Percentiles rank a stretch among this genome's conserved stretches.
phyloP scores from a whole-genome alignment of 2,329 filamentous ascomycete genomes.

The Botrytis porri region DNA sequence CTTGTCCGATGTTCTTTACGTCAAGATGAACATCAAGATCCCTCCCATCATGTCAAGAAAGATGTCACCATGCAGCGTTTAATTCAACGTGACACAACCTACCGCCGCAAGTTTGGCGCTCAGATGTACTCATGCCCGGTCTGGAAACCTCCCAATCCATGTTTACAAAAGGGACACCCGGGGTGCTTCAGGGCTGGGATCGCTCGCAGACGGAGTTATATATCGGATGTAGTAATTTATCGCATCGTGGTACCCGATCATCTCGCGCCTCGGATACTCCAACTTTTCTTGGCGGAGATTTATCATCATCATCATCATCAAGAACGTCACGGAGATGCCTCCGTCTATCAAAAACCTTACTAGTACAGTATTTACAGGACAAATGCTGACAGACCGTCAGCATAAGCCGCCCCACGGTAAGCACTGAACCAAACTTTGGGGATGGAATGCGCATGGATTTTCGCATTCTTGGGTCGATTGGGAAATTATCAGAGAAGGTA shows the following conservation, averaged over 20 bases:
- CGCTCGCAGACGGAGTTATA: neutral
- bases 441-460: neutral
- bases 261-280: neutral
- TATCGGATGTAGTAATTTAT: neutral
- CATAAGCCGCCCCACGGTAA: neutral
- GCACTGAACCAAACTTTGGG: constrained; percentile 3
- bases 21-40: neutral
- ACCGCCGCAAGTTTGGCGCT: neutral
- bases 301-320: neutral
- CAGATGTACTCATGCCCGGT: neutral
- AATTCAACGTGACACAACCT: constrained; percentile 3
- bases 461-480: neutral
- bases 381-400: neutral
- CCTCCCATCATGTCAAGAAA: neutral
- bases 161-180: neutral
- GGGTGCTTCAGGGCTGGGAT: neutral
- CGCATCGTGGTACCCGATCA: neutral
- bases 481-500: neutral
- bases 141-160: neutral
- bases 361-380: neutral
- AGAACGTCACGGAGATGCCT: neutral
- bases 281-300: neutral
- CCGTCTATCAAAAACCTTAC: neutral
- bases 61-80: neutral
- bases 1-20: neutral